Conservation (phyloP, 2,329 filamentous ascomycete species). For the Conoideocrella luteorostrata region DNA sequence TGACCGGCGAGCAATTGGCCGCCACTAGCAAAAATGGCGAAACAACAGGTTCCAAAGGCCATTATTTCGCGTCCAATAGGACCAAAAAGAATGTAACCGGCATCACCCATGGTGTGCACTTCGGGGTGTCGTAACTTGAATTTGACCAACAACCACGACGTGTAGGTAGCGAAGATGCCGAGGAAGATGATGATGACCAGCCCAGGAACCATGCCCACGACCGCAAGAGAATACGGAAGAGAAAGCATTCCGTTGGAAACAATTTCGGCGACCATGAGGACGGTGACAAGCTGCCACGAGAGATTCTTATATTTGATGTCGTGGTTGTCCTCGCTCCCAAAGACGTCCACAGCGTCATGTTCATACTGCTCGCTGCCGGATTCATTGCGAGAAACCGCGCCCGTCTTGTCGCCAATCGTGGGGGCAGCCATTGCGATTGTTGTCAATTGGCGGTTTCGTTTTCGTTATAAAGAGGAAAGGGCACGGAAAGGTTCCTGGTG, state of each 20-base stretch:
- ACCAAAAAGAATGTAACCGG: constrained; percentile 47
- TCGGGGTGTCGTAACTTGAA: constrained; percentile 49
- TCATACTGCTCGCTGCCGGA: too few species aligned
- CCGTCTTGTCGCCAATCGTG: too few species aligned
- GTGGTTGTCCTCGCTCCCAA: constrained; percentile 21
- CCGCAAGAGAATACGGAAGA: constrained; percentile 43
- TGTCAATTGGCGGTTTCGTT: too few species aligned
- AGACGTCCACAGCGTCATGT: too few species aligned
- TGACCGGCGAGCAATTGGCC: constrained; percentile 45
- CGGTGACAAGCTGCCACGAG: constrained; percentile 43
- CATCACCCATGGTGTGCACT: constrained; percentile 53
- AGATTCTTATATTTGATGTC: constrained; percentile 48
- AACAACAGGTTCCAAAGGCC: constrained; percentile 41
- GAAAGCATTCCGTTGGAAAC: constrained; percentile 49
- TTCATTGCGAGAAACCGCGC: too few species aligned
- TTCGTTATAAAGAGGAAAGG: too few species aligned
- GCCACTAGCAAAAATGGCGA: constrained; percentile 44
- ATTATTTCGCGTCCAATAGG: constrained; percentile 43
- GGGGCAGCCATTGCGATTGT: too few species aligned
- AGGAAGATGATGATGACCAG: constrained; percentile 45
- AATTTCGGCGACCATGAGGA: constrained; percentile 51
- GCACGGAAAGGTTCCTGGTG: too few species aligned
- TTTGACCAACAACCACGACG: constrained; percentile 39
- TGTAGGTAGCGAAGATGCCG: constrained; percentile 44
- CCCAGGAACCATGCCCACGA: constrained; percentile 46